A percentile compares a stretch with the other conserved stretches of the same genome.
Evolutionary conservation across 352 stramenopile genomes (phyloP).

Genomic region (Phytopythium chamaehyphon): DNA sequence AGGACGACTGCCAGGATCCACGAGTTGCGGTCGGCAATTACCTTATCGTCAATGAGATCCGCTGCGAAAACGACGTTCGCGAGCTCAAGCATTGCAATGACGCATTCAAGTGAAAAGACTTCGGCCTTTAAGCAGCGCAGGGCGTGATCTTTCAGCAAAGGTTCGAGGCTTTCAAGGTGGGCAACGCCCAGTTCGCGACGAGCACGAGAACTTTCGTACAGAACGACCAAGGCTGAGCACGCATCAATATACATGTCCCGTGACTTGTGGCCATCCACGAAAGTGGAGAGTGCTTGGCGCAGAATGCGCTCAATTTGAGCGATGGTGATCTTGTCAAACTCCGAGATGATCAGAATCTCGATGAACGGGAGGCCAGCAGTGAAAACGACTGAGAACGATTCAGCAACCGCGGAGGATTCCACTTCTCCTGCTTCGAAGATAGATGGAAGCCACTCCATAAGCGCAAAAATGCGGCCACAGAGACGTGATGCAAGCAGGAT

Average conservation of each 20-base stretch:
- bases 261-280: constrained; percentile 33
- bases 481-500: constrained; percentile 34
- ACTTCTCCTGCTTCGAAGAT: constrained; percentile 24
- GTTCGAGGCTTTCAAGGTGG: constrained; percentile 16
- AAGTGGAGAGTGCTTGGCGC: constrained; percentile 27
- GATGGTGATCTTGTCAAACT: constrained; percentile 2
- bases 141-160: constrained; percentile 24
- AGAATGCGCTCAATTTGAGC: constrained; percentile 7
- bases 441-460: constrained; percentile 44
- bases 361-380: constrained; percentile 43
- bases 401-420: constrained; percentile 16
- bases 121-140: constrained; percentile 31
- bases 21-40: constrained; percentile 12
- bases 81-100: constrained; percentile 48
- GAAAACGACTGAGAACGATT: constrained; percentile 35
- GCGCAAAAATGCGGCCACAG: constrained; percentile 20
- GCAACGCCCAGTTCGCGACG: constrained; percentile 10
- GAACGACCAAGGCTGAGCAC: constrained; percentile 39
- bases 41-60: constrained; percentile 1
- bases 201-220: constrained; percentile 28
- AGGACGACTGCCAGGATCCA: constrained; percentile 52
- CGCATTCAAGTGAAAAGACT: constrained; percentile 51
- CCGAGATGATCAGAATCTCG: constrained; percentile 35
- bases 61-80: constrained; percentile 13
- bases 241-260: constrained; percentile 34